Conservation (phyloP, 495 filamentous ascomycete genomes). For the Glutinoglossum americanum region DNA sequence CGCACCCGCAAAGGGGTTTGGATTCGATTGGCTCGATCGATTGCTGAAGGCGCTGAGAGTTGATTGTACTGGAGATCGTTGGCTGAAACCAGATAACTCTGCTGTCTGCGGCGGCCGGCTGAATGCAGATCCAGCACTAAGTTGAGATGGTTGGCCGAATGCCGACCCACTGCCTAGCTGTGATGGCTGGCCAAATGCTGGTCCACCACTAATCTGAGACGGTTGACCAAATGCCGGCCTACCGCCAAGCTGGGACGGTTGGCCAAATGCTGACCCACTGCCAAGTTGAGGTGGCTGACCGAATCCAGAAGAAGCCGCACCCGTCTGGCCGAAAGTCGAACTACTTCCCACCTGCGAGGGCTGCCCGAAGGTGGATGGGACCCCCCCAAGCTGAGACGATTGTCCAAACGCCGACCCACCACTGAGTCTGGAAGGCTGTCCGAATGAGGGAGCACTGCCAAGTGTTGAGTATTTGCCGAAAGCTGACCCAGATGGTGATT, state of each 20-base stretch:
- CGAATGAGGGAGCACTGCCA: conserved; percentile 1
- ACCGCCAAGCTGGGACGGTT: too few relatives aligned
- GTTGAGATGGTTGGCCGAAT: conserved; percentile 6
- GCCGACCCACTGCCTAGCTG: too few relatives aligned
- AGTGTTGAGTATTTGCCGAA: background rate
- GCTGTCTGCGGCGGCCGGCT: background rate
- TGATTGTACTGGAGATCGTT: background rate
- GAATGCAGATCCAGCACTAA: background rate
- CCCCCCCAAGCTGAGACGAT: background rate
- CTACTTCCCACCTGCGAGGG: background rate
- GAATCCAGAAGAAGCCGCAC: conserved; percentile 1
- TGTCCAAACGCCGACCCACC: background rate
- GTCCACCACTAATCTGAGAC: too few relatives aligned
- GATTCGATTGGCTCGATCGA: conserved; percentile 1
- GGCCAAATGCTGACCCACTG: background rate
- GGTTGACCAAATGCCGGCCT: too few relatives aligned
- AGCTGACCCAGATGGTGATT: background rate
- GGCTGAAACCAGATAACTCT: background rate
- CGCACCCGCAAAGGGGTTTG: background rate
- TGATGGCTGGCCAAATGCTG: too few relatives aligned
- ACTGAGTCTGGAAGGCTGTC: conserved; percentile 5
- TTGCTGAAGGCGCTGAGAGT: background rate
- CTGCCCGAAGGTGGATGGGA: background rate
- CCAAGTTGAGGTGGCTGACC: conserved; percentile 6
- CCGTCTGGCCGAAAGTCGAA: background rate